Evolutionary conservation across 805 yeast species (phyloP), one percentile per base, ranked within the genome.

Genomic region (Saccharomycopsis fodiens): DNA sequence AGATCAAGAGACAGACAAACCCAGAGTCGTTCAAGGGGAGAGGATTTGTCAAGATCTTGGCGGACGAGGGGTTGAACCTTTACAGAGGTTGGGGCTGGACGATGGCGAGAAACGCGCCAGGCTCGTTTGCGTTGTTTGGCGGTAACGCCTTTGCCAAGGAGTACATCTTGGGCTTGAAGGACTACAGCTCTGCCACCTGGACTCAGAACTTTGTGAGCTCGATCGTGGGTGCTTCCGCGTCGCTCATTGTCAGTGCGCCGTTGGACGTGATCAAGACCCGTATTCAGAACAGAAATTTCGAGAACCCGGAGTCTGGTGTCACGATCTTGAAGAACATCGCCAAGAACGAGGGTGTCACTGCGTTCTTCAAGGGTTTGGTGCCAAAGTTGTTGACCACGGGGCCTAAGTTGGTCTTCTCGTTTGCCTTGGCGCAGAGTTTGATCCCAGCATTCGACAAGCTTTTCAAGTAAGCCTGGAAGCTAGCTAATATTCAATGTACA

Each of bases 81-180:
- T 93, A 93, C 71, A 76, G 96, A 63, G 99, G 99, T 55, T 89
- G 97, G 95, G 97, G 97, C 48, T 93, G 99, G 99, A 93, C 99
- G 50, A 95, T 95, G 56, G 99, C 99, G 37, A 83, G 99, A 77
- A 93, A 93, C 64, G 97, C 97, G 2, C 99, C 99, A 32, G 99
- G 99, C 50, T 87, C 96, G 2, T 93, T 93, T 61, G 96, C 97
- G 15, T 72, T 93, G 47, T 93, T 93, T 57, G 99, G 99, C 56
- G 99, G 97, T 68, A 88, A 91, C 61, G 96, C 99, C 13, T 93
- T 93, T 63, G 97, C 98, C 51, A 93, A 93, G 70, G 99, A 93
- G 69, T 93, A 86, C 69, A 77, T 93, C 50, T 79, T 87, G 57
- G 89, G 89, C 13, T 74, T 93, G 58, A 61, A 72, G 55, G 98